phyloP scores from a whole-genome alignment of 2,329 filamentous ascomycete species.

The Fusarium chaquense region DNA sequence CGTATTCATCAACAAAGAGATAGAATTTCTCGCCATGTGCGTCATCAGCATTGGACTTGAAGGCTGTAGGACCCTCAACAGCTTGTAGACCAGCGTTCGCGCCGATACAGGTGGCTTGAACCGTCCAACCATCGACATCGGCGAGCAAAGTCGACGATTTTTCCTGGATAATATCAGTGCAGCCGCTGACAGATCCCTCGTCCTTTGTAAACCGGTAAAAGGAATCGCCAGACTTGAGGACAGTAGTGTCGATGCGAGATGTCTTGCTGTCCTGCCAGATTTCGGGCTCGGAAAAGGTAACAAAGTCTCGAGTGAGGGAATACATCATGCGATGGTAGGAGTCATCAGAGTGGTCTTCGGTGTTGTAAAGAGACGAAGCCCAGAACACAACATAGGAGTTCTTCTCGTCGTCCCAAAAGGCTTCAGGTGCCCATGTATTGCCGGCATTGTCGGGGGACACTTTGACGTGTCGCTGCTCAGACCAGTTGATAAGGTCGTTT shows the following conservation, averaged over 20 bases:
- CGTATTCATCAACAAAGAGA: conserved; percentile 67
- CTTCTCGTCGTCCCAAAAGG: conserved; percentile 60
- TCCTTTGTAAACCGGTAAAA: conserved; percentile 69
- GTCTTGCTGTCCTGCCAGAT: conserved; percentile 65
- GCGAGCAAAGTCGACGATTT: conserved; percentile 58
- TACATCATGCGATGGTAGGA: conserved; percentile 67
- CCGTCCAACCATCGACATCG: conserved; percentile 57
- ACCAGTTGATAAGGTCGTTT: conserved; percentile 63
- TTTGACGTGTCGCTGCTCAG: conserved; percentile 61
- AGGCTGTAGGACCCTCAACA: conserved; percentile 65
- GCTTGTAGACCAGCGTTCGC: conserved; percentile 60
- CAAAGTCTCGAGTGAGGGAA: conserved; percentile 62
- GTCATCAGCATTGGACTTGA: conserved; percentile 63
- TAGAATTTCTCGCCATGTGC: conserved; percentile 66
- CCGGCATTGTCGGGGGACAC: conserved; percentile 63
- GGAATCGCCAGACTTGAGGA: conserved; percentile 55
- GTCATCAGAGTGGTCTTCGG: conserved; percentile 55
- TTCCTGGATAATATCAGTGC: conserved; percentile 67
- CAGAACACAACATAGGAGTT: conserved; percentile 61
- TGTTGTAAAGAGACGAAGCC: conserved; percentile 59
- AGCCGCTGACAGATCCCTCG: conserved; percentile 64
- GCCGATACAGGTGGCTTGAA: conserved; percentile 62
- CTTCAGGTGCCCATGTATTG: conserved; percentile 67
- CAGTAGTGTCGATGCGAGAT: conserved; percentile 65
- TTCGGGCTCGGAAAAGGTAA: conserved; percentile 60